Conservation (phyloP, 2,329 filamentous ascomycete species). For the Phaeoacremonium minimum region DNA sequence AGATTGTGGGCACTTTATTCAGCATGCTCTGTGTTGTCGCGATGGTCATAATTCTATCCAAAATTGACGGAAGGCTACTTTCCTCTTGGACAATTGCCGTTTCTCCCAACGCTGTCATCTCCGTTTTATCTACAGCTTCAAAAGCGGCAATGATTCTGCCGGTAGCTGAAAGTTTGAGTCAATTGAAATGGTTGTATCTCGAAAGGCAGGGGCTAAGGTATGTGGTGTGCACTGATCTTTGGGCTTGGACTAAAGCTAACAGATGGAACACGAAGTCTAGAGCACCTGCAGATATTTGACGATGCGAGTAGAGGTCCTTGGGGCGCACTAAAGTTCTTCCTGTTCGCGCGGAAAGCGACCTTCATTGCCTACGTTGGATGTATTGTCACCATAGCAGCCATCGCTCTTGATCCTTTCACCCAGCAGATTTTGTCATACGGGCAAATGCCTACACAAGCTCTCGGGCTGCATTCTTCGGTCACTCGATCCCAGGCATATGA, state of each 20-base stretch:
- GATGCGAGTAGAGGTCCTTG: background rate
- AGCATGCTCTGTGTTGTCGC: too few species aligned
- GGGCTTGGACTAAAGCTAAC: too few species aligned
- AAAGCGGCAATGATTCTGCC: background rate
- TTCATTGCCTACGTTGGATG: background rate
- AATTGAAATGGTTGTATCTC: conserved; percentile 1
- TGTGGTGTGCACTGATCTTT: too few species aligned
- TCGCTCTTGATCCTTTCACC: background rate
- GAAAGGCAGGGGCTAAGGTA: background rate
- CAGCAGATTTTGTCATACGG: background rate
- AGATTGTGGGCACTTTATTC: too few species aligned
- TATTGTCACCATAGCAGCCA: background rate
- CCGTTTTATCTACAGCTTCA: background rate
- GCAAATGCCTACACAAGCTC: background rate
- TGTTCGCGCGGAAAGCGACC: background rate
- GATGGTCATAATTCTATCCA: too few species aligned
- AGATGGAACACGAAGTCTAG: background rate
- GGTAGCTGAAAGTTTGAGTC: conserved; percentile 1
- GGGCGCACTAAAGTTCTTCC: background rate
- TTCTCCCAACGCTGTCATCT: conserved; percentile 1
- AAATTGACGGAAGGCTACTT: too few species aligned
- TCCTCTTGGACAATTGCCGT: background rate
- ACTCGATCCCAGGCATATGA: conserved; percentile 1
- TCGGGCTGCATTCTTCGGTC: background rate
- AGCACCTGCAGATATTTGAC: conserved; percentile 1